Evolutionary conservation across 1,139 yeast species (phyloP), one percentile per base, ranked within the genome.

Genomic region (Saccharomyces hybrid): DNA sequence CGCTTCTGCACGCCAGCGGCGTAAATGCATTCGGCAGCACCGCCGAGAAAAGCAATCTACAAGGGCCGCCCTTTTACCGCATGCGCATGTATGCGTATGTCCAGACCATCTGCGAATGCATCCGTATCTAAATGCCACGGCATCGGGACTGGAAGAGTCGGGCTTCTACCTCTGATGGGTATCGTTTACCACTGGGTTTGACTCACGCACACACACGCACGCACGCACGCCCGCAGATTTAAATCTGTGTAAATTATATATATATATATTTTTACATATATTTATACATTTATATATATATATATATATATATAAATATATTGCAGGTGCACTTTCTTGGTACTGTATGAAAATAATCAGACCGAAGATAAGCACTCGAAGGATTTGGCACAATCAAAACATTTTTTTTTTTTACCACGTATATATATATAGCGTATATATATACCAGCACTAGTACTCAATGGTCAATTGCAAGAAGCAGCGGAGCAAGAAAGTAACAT

Each of bases 1-100:
- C 28, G 23, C 16, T 48, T 48, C 26, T 16, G 32, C 41, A 6
- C 4, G 3, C 9, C n/a, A 16, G 44, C 20, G 38, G 32, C 44
- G 6, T 48, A 48, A 30, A 31, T 48, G 50, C 50, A 48, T 48
- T 5, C 27, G 47, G 31, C 13, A 16, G n/a, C 8, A 47, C 23
- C 11, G 28, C 34, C 49, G 34, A 16, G n/a, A 25, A 28, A 28
- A 16, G 34, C 11, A 47, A 28, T 20, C n/a, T 16, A 28, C 28
- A 47, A 31, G 14, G 49, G 38, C 34, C 5, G 49, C 23, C 44
- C 25, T 38, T 13, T 38, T 38, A n/a, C 1, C 25, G 25, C 44
- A 38, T 16, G 5, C 7, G 25, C 2, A 5, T 38, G 25, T 38
- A 38, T 38, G 44, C 44, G 44, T 5, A 38, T 38, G 9, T 16